Conservation (phyloP, 2,329 filamentous ascomycete genomes). For the Pyrenophora graminea region DNA sequence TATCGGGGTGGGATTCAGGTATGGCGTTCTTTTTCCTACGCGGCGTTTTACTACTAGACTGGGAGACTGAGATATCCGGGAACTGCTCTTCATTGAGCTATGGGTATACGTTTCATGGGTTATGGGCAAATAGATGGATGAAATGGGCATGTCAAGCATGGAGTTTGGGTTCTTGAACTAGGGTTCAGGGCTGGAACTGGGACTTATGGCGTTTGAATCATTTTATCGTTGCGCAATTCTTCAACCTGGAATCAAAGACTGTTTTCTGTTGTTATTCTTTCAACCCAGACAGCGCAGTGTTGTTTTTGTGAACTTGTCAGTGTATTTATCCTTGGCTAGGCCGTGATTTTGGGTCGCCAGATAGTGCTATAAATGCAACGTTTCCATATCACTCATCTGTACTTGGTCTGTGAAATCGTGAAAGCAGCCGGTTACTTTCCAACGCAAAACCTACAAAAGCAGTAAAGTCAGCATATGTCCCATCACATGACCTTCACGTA, state of each 20-base stretch:
- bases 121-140: not conserved
- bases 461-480: slow-evolving; percentile 6
- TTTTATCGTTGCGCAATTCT: too few relatives aligned
- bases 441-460: slow-evolving; percentile 28
- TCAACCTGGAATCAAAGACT: too few relatives aligned
- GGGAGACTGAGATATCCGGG: slow-evolving; percentile 1
- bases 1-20: not conserved
- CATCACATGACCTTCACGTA: slow-evolving; percentile 2
- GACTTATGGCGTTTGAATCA: too few relatives aligned
- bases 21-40: slow-evolving; percentile 1
- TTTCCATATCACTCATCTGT: not conserved
- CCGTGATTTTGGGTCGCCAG: too few relatives aligned
- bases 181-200: too few relatives aligned
- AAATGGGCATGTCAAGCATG: not conserved
- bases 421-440: slow-evolving; percentile 19
- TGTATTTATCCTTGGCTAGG: not conserved
- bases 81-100: slow-evolving; percentile 21
- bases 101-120: not conserved
- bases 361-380: too few relatives aligned
- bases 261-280: too few relatives aligned
- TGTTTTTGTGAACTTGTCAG: not conserved
- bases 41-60: not conserved
- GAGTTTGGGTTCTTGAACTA: too few relatives aligned
- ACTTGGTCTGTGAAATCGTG: too few relatives aligned
- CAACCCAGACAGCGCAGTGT: not conserved